Base-by-base conservation (phyloP, 768 basidiomycete genomes). In the Rubroboletus satanas region DNA sequence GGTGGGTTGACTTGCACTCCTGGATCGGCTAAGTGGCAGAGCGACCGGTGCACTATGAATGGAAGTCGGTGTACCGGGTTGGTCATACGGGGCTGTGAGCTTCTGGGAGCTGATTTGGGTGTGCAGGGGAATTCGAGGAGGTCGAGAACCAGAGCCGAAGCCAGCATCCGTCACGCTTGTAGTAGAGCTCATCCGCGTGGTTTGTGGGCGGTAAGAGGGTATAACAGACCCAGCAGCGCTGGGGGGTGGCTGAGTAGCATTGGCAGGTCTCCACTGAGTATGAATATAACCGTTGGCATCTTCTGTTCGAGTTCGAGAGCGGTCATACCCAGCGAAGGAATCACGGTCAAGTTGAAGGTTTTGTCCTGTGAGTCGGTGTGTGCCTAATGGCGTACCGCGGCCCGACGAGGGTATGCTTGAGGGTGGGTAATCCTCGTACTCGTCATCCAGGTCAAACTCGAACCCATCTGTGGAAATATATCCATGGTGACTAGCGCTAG, bases 1-100 rank as follows among this genome's bases (percentile, higher is more conserved):
- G 39, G 72, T 83, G 2, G 90, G 89, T 63, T 90, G 88, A 68
- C 89, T 92, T n/a, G 82, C 82, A 63, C 88, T 91, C 50, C 90
- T 79, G 28, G 84, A 86, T 50, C 90, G 83, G 59, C 61, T 81
- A 41, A 74, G 66, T 9, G 77, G 71, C 4, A 74, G 73, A 29
- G 66, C 60, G 37, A 59, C 42, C 21, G 57, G 49, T 17, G 17
- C 48, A 32, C 49, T 49, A 45, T 53, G 68, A 49, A 59, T 51
- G 44, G 74, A 73, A 18, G 75, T 73, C 12, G 77, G 74, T 47
- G 67, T 64, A 26, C 65, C 67, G n/a, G 63, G 71, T 57, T 72
- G 70, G 31, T 85, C 85, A 60, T 87, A 82, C 18, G 76, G 71
- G 21, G 74, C 71, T 54, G 74, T 75, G 32, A 90, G 75, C 51